phyloP scores from a whole-genome alignment of 176 grass and related monocot genomes.

The Guadua angustifolia region DNA sequence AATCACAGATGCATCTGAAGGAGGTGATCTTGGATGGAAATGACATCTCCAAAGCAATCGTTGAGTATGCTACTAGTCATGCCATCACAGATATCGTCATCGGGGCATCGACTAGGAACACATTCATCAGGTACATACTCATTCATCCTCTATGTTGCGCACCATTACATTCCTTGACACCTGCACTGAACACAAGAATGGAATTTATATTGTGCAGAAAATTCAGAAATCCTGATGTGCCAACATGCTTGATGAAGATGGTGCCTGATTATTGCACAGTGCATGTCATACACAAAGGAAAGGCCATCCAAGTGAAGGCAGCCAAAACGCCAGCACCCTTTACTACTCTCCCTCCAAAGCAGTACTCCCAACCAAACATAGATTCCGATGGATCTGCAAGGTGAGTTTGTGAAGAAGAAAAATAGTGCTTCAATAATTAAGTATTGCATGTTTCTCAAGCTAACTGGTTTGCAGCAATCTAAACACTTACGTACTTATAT shows the following conservation, averaged over 20 bases:
- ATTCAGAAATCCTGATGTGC: conserved; percentile 79
- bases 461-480: conserved; percentile 21
- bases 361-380: conserved; percentile 46
- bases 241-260: conserved; percentile 82
- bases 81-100: conserved; percentile 65
- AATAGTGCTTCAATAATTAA: conserved; percentile 1
- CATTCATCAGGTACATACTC: conserved; percentile 61
- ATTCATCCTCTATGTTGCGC: conserved; percentile 16
- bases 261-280: conserved; percentile 82
- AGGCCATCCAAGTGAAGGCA: conserved; percentile 66
- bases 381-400: conserved; percentile 60
- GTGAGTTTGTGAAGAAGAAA: conserved; percentile 41
- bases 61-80: conserved; percentile 59
- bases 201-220: conserved; percentile 59
- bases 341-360: conserved; percentile 57
- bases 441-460: not conserved
- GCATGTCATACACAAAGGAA: conserved; percentile 86
- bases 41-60: conserved; percentile 75
- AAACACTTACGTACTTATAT: not conserved
- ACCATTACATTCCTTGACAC: conserved; percentile 41
- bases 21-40: conserved; percentile 74
- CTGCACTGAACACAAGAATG: conserved; percentile 43
- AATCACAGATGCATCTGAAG: conserved; percentile 77
- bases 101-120: conserved; percentile 65
- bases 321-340: conserved; percentile 58